phyloP scores from a whole-genome alignment of 2,329 filamentous ascomycete species.

The Cordyceps tenuipes region DNA sequence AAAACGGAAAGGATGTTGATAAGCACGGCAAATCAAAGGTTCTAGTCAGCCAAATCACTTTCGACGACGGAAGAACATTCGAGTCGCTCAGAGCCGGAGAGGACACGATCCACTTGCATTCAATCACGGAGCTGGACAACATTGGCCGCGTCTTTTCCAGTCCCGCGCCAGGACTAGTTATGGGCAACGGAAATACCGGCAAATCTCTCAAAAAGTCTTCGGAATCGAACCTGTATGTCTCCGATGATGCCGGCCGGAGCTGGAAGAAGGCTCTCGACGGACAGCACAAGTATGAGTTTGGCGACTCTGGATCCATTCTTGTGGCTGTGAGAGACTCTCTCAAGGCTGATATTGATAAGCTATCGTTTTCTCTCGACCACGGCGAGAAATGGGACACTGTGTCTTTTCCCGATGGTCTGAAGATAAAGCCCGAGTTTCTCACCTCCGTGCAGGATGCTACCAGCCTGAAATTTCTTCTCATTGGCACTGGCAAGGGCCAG shows the following conservation, averaged over 20 bases:
- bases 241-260: constrained; percentile 79
- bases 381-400: constrained; percentile 73
- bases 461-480: constrained; percentile 79
- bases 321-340: constrained; percentile 72
- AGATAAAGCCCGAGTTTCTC: constrained; percentile 62
- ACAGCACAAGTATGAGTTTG: constrained; percentile 93
- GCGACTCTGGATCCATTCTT: constrained; percentile 82
- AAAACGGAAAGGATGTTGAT: constrained; percentile 73
- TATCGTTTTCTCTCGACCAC: constrained; percentile 78
- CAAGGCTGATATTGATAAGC: constrained; percentile 47
- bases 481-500: constrained; percentile 49
- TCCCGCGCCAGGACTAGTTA: constrained; percentile 82
- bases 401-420: constrained; percentile 57
- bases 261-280: constrained; percentile 71
- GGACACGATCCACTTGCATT: constrained; percentile 77
- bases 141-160: constrained; percentile 86
- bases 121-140: constrained; percentile 77
- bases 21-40: constrained; percentile 51
- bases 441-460: constrained; percentile 91
- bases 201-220: constrained; percentile 60
- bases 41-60: constrained; percentile 75
- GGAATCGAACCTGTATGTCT: constrained; percentile 76
- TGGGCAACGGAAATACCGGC: constrained; percentile 90
- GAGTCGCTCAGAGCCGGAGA: constrained; percentile 60
- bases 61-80: constrained; percentile 89